A percentile compares a stretch with the other conserved stretches of the same genome.
Evolutionary conservation across 1,284 basidiomycete genomes (phyloP).

Genomic region (Uromyces viciae-fabae): DNA sequence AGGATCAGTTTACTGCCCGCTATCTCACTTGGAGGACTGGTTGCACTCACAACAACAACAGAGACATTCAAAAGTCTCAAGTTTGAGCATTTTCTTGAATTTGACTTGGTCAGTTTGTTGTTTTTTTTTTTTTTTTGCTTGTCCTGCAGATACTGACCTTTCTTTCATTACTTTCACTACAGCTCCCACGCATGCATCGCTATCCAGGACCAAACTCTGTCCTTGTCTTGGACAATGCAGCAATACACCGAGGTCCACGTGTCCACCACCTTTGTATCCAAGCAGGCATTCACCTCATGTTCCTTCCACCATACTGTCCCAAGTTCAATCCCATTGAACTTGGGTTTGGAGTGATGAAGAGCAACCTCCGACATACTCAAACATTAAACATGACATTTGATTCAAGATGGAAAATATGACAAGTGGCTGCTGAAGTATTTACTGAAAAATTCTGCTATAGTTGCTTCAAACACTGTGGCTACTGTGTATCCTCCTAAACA

Average conservation of each 20-base stretch:
- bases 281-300: not conserved
- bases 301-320: not conserved
- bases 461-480: not conserved
- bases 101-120: not conserved
- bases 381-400: not conserved
- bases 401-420: not conserved
- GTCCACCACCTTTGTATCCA: not conserved
- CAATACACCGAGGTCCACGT: not conserved
- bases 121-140: not conserved
- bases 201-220: not conserved
- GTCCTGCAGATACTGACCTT: not conserved
- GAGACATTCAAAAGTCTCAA: not conserved
- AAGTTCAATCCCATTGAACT: conserved; percentile 1
- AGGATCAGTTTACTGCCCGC: not conserved
- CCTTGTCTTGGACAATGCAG: not conserved
- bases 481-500: too few species aligned
- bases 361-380: not conserved
- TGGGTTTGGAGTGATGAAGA: not conserved
- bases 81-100: not conserved
- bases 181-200: not conserved
- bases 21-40: not conserved
- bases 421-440: not conserved
- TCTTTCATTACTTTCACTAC: not conserved
- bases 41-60: not conserved
- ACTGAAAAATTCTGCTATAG: not conserved